A percentile compares a stretch with the other conserved stretches of the same genome.
phyloP scores from a whole-genome alignment of 2,329 filamentous ascomycete genomes.

The Trichophyton rubrum region DNA sequence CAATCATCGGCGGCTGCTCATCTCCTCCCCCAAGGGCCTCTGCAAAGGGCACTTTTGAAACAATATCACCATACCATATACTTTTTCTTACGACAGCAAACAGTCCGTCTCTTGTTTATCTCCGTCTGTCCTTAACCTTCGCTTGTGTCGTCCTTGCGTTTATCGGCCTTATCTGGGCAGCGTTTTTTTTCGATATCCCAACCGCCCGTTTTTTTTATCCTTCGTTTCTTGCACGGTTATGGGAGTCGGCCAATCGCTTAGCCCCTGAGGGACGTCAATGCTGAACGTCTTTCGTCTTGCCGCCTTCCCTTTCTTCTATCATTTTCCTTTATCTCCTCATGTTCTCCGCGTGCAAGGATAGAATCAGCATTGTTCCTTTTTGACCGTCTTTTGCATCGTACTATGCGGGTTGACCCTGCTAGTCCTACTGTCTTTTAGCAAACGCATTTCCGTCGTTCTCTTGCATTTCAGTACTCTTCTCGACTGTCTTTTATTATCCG shows the following conservation, averaged over 20 bases:
- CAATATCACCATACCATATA: not conserved
- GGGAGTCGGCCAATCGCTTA: conserved; percentile 3
- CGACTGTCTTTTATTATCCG: not conserved
- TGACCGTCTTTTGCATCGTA: not conserved
- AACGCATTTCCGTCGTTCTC: not conserved
- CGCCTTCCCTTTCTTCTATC: not conserved
- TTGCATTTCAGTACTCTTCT: not conserved
- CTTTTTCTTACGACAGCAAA: not conserved
- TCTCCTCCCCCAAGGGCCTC: not conserved
- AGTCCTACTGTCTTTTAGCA: not conserved
- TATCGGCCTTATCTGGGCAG: not conserved
- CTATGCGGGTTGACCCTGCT: conserved; percentile 4
- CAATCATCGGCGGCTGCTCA: not conserved
- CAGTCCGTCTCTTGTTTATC: not conserved
- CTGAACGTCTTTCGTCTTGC: not conserved
- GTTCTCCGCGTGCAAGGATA: not conserved
- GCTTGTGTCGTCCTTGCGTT: not conserved
- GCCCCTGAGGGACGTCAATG: not conserved
- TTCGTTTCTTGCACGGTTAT: not conserved
- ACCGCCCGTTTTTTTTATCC: no score
- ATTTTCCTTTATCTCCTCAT: not conserved
- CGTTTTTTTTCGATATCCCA: not conserved
- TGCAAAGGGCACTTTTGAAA: not conserved
- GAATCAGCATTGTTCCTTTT: not conserved
- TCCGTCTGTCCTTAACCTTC: not conserved